Percentiles rank a stretch among this genome's conserved stretches.
Conservation (phyloP, 2,329 filamentous ascomycete genomes). For the Hymenoscyphus repandus region DNA sequence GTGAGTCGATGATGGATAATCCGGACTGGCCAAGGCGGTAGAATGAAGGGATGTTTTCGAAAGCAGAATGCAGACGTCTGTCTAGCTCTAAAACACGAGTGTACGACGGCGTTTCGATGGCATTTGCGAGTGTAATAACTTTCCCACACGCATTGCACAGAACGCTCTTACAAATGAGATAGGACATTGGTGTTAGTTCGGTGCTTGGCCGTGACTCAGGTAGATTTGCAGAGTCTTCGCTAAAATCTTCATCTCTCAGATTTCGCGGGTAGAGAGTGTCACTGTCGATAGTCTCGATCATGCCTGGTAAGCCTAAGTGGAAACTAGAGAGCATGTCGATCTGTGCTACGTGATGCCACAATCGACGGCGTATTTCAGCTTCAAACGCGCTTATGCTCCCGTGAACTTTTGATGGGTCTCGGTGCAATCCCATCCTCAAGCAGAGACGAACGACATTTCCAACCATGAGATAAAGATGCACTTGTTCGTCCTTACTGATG, state of each 20-base stretch:
- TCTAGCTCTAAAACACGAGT: conserved; percentile 46
- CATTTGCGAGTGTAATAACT: conserved; percentile 46
- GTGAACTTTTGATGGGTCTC: conserved; percentile 39
- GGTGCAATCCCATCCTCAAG: conserved; percentile 54
- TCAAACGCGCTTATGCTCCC: conserved; percentile 60
- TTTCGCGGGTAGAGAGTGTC: conserved; percentile 59
- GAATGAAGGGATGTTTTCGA: conserved; percentile 41
- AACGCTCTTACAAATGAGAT: conserved; percentile 46
- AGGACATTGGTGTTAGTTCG: conserved; percentile 55
- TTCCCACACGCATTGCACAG: conserved; percentile 45
- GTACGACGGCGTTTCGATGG: conserved; percentile 43
- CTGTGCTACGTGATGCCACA: conserved; percentile 51
- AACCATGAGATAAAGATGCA: conserved; percentile 49
- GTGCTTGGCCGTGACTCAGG: conserved; percentile 51
- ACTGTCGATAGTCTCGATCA: conserved; percentile 58
- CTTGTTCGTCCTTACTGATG: conserved; percentile 44
- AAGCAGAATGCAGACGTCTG: conserved; percentile 39
- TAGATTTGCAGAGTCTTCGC: conserved; percentile 47
- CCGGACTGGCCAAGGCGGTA: conserved; percentile 45
- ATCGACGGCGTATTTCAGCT: conserved; percentile 65
- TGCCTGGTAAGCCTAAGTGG: conserved; percentile 62
- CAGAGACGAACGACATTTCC: conserved; percentile 48
- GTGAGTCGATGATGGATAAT: conserved; percentile 44
- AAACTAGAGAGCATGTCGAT: conserved; percentile 62
- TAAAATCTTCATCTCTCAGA: conserved; percentile 61